Conservation (phyloP, 192 early-diverging fungal species). For the Cetraspora pellucida region DNA sequence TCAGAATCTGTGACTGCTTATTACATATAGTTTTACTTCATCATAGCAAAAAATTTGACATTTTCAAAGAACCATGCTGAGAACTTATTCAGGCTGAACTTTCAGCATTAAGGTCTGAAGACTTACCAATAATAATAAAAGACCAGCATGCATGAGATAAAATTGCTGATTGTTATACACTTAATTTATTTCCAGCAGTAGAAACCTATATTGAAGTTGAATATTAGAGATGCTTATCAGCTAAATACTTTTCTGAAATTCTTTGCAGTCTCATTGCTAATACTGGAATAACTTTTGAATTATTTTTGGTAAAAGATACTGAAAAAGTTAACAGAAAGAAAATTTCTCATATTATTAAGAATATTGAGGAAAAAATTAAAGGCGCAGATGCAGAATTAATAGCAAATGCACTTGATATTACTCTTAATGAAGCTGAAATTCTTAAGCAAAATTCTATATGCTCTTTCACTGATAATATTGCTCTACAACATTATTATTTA, state of each 20-base stretch:
- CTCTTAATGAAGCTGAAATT: constrained; percentile 20
- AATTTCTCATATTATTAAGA: constrained; percentile 29
- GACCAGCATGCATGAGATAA: constrained; percentile 15
- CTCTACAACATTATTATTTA: constrained; percentile 29
- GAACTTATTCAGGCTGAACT: constrained; percentile 29
- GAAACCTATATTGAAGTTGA: constrained; percentile 32
- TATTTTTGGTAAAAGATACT: constrained; percentile 18
- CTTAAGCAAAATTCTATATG: constrained; percentile 14
- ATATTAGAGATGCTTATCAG: constrained; percentile 27
- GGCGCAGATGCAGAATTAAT: constrained; percentile 25
- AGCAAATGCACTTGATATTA: constrained; percentile 24
- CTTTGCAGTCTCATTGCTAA: constrained; percentile 28
- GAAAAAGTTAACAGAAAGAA: neutral
- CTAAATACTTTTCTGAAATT: constrained; percentile 32
- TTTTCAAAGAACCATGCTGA: constrained; percentile 26
- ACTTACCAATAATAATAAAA: constrained; percentile 27
- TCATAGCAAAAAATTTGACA: constrained; percentile 25
- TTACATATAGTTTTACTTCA: constrained; percentile 16
- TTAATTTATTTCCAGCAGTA: constrained; percentile 22
- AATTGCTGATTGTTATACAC: constrained; percentile 25
- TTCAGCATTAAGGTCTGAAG: constrained; percentile 21
- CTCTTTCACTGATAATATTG: constrained; percentile 24
- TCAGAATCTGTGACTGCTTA: neutral
- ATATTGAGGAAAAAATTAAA: constrained; percentile 23
- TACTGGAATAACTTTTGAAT: constrained; percentile 17